phyloP scores from a whole-genome alignment of 1,284 basidiomycete species.

The Fomitopsis pinicola region DNA sequence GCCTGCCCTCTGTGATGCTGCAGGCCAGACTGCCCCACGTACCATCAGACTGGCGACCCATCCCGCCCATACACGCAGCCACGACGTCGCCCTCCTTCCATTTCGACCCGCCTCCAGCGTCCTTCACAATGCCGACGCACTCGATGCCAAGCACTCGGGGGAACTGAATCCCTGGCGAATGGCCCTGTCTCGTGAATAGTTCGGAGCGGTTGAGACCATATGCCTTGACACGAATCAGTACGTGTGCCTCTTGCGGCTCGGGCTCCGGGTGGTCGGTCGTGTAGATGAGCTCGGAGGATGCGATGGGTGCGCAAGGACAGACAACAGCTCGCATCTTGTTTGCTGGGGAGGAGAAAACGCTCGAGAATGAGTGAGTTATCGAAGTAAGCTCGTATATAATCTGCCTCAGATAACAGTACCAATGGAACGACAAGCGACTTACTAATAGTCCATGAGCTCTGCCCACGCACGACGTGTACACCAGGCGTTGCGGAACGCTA shows the following conservation, averaged over 20 bases:
- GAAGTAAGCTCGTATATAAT: too few relatives aligned
- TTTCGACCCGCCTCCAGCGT: conserved; percentile 3
- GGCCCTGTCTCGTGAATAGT: conserved; percentile 9
- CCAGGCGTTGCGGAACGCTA: neutral
- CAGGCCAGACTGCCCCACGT: neutral
- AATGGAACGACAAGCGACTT: neutral
- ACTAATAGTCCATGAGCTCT: neutral
- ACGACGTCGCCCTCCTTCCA: conserved; percentile 10
- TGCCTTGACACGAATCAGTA: conserved; percentile 10
- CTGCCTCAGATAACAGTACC: too few relatives aligned
- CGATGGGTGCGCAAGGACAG: conserved; percentile 7
- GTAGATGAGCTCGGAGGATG: conserved; percentile 8
- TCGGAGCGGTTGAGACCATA: conserved; percentile 10
- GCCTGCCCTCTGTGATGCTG: too few relatives aligned
- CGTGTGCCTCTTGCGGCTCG: conserved; percentile 4
- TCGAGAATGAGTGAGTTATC: neutral
- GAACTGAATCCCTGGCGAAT: conserved; percentile 8
- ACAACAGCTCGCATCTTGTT: conserved; percentile 7
- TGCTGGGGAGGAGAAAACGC: neutral
- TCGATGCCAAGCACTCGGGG: conserved; percentile 9
- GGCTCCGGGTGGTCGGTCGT: conserved; percentile 6
- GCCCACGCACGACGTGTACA: neutral
- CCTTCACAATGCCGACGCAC: conserved; percentile 7
- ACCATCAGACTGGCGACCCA: conserved; percentile 10
- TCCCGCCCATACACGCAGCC: conserved; percentile 8